Base-by-base conservation (phyloP, 2,329 filamentous ascomycete species). In the Sordariomycetes sp. region DNA sequence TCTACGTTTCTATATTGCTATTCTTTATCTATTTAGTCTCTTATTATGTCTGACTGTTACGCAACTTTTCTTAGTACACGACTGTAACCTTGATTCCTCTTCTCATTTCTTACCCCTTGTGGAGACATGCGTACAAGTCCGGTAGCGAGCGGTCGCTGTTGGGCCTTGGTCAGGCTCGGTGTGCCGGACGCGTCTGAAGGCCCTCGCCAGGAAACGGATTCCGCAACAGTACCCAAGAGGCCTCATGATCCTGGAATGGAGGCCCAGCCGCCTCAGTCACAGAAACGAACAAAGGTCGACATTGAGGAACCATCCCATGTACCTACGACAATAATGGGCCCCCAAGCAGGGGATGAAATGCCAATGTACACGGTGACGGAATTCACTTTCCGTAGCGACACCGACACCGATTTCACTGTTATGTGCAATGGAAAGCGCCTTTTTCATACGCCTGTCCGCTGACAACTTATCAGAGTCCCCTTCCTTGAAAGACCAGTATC, bases 391-490 rank as follows among this genome's bases (percentile, higher is more conserved):
- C 61, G 57, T 52, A 42, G 20, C 12, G 25, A 62, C 51, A 61
- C 60, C 13, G 55, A 64, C 51, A 54, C 61, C 2, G 45, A 59
- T 52, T 51, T n/a, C 34, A 57, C 57, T 8, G 55, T 61, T 8
- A 59, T 61, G 57, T 64, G 62, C 54, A 60, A 60, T 45, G 54
- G 56, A 22, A 57, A 54, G 24, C 61, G 60, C 25, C 57, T 64
- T 36, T n/a, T 28, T 61, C 42, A 57, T 65, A 28, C 53, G 42
- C n/a, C n/a, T n/a, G n/a, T n/a, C n/a, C 28, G 59, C 48, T 8
- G 57, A 62, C 1, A 60, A 62, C 54, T 64, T 66, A 22, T 58
- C 60, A 3, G 57, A 57, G 22, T 64, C 62, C 12, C 55, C 61
- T 32, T 2, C 50, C 1, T 45, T 64, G 35, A 60, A 58, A 55